Base-by-base conservation (phyloP, 805 yeast species). In the Saccharomycopsis capsularis region DNA sequence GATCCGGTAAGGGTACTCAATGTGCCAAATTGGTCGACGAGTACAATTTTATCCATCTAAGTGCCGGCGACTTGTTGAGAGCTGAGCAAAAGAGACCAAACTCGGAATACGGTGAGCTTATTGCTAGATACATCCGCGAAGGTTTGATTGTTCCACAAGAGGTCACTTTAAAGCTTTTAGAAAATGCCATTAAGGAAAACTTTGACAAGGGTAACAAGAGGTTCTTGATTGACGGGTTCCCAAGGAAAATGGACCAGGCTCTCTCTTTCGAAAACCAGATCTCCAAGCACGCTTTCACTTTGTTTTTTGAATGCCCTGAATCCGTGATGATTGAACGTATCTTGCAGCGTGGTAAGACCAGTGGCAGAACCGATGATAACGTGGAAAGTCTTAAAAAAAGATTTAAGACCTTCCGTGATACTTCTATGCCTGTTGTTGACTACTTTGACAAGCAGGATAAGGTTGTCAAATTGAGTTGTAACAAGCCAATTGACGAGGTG, bases 161-260 rank as follows among this genome's bases (percentile, higher is more conserved):
- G 55, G 82, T 91, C 48, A 93, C 99, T 2, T 74, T 91, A 57
- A 91, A 87, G 1, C 69, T 91, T 50, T 74, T 91, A 60, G 77
- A 82, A 59, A 81, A 84, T 54, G 95, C 96, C 7, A 89, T 91
- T 68, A 59, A 68, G 36, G 82, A 75, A 30, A 68, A 75, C 44
- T 63, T 65, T 55, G 53, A 57, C 2, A 62, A 70, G n/a, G 82
- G 85, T 15, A 71, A 73, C 9, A 67, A 67, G 22, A 79, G 79
- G 57, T 91, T 90, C 64, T 70, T 91, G 59, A 81, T 91, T 46
- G 99, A 91, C 64, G 99, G 99, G 0, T 91, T 93, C 76, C 99
- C 99, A 43, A 78, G 98, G 64, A 88, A 90, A 64, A 91, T 93
- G 97, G 98, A 93, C 67, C 99, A 91, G 70, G 98, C 98, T 0